A percentile compares a stretch with the other conserved stretches of the same genome.
Conservation (phyloP, 2,329 filamentous ascomycete species). For the Blumeriella jaapii region DNA sequence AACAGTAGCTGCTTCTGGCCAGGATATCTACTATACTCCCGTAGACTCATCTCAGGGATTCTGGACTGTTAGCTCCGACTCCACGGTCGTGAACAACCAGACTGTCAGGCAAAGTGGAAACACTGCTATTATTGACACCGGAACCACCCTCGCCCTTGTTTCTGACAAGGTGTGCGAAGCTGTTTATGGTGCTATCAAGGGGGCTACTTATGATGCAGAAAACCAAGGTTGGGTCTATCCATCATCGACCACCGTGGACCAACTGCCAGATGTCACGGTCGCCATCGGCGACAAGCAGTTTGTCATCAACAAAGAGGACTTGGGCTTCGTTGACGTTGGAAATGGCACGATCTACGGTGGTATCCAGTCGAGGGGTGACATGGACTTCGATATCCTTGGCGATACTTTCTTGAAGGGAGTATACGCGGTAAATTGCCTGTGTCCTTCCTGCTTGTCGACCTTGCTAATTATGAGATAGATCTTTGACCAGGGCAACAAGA, state of each 20-base stretch:
- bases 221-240: constrained; percentile 58
- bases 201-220: constrained; percentile 40
- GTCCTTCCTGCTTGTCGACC: background rate
- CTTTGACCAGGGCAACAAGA: constrained; percentile 45
- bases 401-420: constrained; percentile 47
- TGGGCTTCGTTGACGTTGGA: constrained; percentile 43
- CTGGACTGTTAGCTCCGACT: constrained; percentile 53
- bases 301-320: constrained; percentile 44
- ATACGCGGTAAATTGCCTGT: constrained; percentile 38
- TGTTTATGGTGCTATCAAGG: constrained; percentile 53
- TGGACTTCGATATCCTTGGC: constrained; percentile 46
- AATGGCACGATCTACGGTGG: constrained; percentile 45
- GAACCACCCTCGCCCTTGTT: constrained; percentile 56
- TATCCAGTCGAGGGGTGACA: constrained; percentile 43
- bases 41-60: constrained; percentile 55
- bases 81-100: constrained; percentile 45
- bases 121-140: constrained; percentile 60
- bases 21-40: constrained; percentile 46
- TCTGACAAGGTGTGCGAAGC: constrained; percentile 48
- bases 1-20: constrained; percentile 40
- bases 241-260: constrained; percentile 34
- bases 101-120: constrained; percentile 40
- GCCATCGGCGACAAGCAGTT: constrained; percentile 51
- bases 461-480: constrained; percentile 30
- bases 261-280: constrained; percentile 50